These are phyloP conservation scores for Calonectria pauciramosa DNA, from an alignment of 2,329 filamentous ascomycete genomes.

Conservation along the genomic window DNA sequence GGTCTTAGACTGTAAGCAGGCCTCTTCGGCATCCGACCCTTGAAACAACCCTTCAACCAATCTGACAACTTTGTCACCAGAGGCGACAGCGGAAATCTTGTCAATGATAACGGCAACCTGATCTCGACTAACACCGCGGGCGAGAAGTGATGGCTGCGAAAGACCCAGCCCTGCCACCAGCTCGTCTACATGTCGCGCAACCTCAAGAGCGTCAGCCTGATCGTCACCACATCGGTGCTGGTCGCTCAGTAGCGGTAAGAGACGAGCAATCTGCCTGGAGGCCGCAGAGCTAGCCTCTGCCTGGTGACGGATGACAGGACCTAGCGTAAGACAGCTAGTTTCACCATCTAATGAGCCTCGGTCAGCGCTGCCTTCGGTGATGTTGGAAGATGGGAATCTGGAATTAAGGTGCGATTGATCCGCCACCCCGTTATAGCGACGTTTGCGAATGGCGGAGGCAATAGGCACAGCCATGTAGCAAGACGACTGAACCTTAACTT, in stretches of 20 bases:
- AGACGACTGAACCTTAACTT: constrained; percentile 35
- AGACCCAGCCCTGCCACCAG: constrained; percentile 27
- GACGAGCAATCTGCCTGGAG: constrained; percentile 33
- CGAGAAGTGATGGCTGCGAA: constrained; percentile 25
- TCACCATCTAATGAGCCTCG: constrained; percentile 35
- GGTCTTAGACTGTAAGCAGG: not conserved
- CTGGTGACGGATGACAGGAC: constrained; percentile 29
- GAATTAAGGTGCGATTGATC: constrained; percentile 26
- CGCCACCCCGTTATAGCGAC: constrained; percentile 29
- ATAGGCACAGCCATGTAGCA: constrained; percentile 16
- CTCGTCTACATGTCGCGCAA: constrained; percentile 29
- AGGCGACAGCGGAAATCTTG: constrained; percentile 8
- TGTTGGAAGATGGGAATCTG: constrained; percentile 23
- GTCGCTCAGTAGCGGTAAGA: constrained; percentile 30
- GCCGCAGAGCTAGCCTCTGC: constrained; percentile 7
- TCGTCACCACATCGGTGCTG: not conserved
- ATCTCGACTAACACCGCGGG: constrained; percentile 17
- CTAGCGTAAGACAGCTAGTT: constrained; percentile 37
- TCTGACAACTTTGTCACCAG: constrained; percentile 22
- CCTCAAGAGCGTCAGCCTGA: constrained; percentile 27
- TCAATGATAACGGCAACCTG: constrained; percentile 28
- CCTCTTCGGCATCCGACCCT: constrained; percentile 9
- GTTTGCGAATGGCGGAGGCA: constrained; percentile 30
- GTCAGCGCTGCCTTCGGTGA: constrained; percentile 29
- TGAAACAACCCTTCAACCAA: constrained; percentile 29